Evolutionary conservation across 1,139 yeast genomes (phyloP).

Genomic region (Candida frijolesensis): DNA sequence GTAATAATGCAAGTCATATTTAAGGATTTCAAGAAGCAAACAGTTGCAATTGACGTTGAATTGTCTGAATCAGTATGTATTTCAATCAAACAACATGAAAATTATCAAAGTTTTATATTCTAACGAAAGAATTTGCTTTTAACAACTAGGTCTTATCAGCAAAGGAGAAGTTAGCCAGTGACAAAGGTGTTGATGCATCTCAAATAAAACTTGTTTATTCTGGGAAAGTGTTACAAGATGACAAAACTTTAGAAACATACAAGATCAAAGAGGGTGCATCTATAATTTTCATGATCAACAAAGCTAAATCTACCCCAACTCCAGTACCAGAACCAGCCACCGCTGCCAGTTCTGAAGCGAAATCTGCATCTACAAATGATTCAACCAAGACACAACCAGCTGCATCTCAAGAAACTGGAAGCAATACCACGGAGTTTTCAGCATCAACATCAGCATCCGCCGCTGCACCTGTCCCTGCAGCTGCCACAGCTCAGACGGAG

Average conservation of each 20-base stretch:
- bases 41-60: constrained; percentile 78
- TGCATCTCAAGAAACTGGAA: constrained; percentile 12
- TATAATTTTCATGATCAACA: constrained; percentile 85
- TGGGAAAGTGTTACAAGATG: constrained; percentile 87
- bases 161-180: constrained; percentile 71
- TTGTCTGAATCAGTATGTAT: constrained; percentile 63
- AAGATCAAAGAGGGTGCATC: constrained; percentile 89
- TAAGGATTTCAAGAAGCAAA: constrained; percentile 92
- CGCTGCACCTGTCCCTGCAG: constrained; percentile 18
- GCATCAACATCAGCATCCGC: constrained; percentile 3
- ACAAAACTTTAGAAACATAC: constrained; percentile 67
- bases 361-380: constrained; percentile 26
- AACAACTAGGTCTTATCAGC: constrained; percentile 57
- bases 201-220: constrained; percentile 91
- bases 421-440: constrained; percentile 1
- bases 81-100: not conserved
- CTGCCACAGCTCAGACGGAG: constrained; percentile 12
- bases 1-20: constrained; percentile 76
- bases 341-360: constrained; percentile 10
- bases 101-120: not conserved
- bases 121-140: not conserved
- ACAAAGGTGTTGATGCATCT: constrained; percentile 68
- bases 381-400: constrained; percentile 16
- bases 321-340: constrained; percentile 17
- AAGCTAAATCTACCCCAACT: constrained; percentile 36